These are phyloP conservation scores for Barnettozyma pratensis DNA, from an alignment of 805 yeast species.

Conservation along the genomic window DNA sequence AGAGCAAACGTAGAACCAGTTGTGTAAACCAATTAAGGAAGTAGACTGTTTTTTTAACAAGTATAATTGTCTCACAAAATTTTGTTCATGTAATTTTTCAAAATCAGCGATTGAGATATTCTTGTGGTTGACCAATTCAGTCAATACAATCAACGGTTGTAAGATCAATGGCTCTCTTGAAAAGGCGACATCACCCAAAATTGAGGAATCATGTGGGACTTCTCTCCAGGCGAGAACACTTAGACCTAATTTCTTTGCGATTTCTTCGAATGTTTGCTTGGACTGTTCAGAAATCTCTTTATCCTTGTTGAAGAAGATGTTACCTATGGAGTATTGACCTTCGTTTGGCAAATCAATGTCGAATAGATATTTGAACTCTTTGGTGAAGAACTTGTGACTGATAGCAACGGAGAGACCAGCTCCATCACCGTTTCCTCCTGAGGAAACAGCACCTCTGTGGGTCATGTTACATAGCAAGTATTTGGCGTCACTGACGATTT, in stretches of 20 bases:
- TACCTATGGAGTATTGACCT: conserved; percentile 95
- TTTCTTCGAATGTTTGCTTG: conserved; percentile 69
- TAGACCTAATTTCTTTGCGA: conserved; percentile 73
- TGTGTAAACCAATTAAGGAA: conserved; percentile 87
- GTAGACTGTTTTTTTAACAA: conserved; percentile 86
- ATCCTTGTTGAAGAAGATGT: conserved; percentile 88
- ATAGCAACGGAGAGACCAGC: conserved; percentile 94
- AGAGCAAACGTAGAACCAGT: conserved; percentile 97
- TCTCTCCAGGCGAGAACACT: conserved; percentile 90
- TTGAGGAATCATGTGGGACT: conserved; percentile 92
- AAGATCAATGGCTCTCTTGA: conserved; percentile 87
- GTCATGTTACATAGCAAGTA: conserved; percentile 93
- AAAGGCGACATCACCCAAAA: conserved; percentile 90
- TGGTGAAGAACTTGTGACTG: conserved; percentile 80
- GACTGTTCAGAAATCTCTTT: conserved; percentile 62
- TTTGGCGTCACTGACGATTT: conserved; percentile 87
- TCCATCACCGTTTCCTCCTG: conserved; percentile 98
- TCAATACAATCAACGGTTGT: conserved; percentile 87
- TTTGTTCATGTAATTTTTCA: conserved; percentile 48
- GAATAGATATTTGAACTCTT: conserved; percentile 75
- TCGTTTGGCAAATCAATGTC: conserved; percentile 63
- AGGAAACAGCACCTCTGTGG: conserved; percentile 96
- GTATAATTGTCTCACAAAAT: conserved; percentile 78
- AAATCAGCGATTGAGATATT: conserved; percentile 45
- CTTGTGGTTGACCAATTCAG: conserved; percentile 38